phyloP scores from a whole-genome alignment of 306 rosid species.

The Parietaria judaica region DNA sequence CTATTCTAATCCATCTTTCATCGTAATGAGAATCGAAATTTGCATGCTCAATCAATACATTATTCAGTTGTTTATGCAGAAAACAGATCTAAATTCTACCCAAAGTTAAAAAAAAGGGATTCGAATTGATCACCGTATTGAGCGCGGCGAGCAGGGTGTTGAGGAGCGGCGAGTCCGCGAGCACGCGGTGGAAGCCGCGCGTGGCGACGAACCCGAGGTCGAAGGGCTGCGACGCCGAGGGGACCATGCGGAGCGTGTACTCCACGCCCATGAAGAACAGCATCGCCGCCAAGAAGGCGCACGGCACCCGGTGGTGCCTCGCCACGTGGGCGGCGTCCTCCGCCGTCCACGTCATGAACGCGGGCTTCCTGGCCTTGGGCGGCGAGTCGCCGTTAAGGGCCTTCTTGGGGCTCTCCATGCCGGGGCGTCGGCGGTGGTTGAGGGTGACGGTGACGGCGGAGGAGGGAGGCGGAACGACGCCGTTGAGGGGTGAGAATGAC shows the following conservation, averaged over 20 bases:
- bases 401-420: neutral
- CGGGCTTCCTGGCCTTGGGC: slow-evolving; percentile 14
- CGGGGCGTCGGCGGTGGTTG: neutral
- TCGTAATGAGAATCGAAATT: too few relatives aligned
- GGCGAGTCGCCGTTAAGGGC: neutral
- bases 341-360: slow-evolving; percentile 60
- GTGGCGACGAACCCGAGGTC: slow-evolving; percentile 79
- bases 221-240: slow-evolving; percentile 68
- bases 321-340: slow-evolving; percentile 57
- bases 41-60: too few relatives aligned
- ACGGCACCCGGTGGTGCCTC: slow-evolving; percentile 68
- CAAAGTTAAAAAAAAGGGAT: too few relatives aligned
- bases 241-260: slow-evolving; percentile 90
- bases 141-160: slow-evolving; percentile 62
- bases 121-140: slow-evolving; percentile 56
- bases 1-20: too few relatives aligned
- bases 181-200: slow-evolving; percentile 46
- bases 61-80: too few relatives aligned
- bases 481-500: slow-evolving; percentile 27
- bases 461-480: slow-evolving; percentile 18
- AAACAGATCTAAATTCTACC: too few relatives aligned
- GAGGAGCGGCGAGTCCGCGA: slow-evolving; percentile 54
- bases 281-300: slow-evolving; percentile 50
- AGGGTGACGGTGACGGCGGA: slow-evolving; percentile 8
- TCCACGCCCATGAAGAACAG: slow-evolving; percentile 90